phyloP scores from a whole-genome alignment of 1,284 basidiomycete genomes.

The Entoloma clypeatum region DNA sequence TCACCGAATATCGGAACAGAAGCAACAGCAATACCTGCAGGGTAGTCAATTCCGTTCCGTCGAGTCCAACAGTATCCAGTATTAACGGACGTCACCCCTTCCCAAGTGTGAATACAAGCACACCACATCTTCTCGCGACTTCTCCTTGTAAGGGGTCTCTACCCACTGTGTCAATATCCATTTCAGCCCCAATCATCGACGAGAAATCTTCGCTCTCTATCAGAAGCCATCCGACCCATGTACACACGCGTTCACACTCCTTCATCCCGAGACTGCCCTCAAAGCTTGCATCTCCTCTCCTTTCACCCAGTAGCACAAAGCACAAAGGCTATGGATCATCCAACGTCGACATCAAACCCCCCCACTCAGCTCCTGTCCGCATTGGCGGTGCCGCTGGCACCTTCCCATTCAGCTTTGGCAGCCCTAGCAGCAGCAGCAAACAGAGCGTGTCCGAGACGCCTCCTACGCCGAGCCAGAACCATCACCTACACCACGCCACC shows the following conservation, averaged over 20 bases:
- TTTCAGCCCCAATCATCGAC: constrained; percentile 32
- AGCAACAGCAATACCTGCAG: constrained; percentile 24
- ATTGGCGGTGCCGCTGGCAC: too few relatives aligned
- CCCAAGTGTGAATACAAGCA: constrained; percentile 33
- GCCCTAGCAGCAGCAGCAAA: constrained; percentile 5
- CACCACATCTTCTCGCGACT: constrained; percentile 30
- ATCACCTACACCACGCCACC: constrained; percentile 6
- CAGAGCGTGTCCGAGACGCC: constrained; percentile 7
- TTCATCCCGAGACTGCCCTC: constrained; percentile 70
- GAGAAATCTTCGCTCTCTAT: constrained; percentile 13
- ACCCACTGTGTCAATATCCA: constrained; percentile 34
- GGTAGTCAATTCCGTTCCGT: constrained; percentile 11
- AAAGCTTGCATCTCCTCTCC: constrained; percentile 52
- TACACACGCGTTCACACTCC: constrained; percentile 59
- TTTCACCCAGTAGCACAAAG: constrained; percentile 40
- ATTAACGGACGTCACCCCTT: constrained; percentile 43
- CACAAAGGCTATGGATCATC: constrained; percentile 50
- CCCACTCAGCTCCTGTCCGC: too few relatives aligned
- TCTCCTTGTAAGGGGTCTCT: constrained; percentile 34
- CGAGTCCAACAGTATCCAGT: constrained; percentile 8
- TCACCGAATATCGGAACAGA: constrained; percentile 56
- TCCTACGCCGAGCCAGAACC: constrained; percentile 6
- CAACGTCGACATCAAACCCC: constrained; percentile 35
- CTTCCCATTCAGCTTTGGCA: constrained; percentile 30
- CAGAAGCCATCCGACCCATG: constrained; percentile 25